Evolutionary conservation across 352 stramenopile species (phyloP).

Genomic region (Elongisporangium anandrum): DNA sequence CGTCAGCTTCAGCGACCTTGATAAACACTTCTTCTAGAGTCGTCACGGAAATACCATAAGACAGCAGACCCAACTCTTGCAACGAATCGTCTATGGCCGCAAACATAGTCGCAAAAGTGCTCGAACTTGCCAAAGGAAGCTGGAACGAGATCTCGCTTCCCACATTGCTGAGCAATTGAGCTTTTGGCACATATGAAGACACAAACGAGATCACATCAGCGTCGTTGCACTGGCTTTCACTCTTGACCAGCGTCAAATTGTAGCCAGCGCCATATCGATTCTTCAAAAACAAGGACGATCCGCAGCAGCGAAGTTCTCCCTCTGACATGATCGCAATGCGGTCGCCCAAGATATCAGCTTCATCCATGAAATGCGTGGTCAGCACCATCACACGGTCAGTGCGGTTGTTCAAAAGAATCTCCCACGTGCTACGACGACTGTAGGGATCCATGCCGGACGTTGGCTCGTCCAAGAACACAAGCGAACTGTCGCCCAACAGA

Average conservation of each 20-base stretch:
- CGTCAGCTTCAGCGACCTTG: conserved; percentile 49
- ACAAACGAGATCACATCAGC: conserved; percentile 33
- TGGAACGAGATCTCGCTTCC: conserved; percentile 71
- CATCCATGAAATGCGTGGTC: conserved; percentile 95
- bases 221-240: conserved; percentile 26
- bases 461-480: conserved; percentile 87
- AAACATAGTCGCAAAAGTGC: conserved; percentile 60
- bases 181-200: conserved; percentile 23
- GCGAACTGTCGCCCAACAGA: conserved; percentile 74
- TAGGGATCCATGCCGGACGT: conserved; percentile 95
- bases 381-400: conserved; percentile 71
- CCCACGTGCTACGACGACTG: conserved; percentile 89
- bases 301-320: conserved; percentile 47
- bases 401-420: conserved; percentile 50
- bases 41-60: conserved; percentile 77
- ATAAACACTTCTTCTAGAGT: conserved; percentile 82
- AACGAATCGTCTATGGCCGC: conserved; percentile 43
- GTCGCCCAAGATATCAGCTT: conserved; percentile 85
- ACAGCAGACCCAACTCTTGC: conserved; percentile 30
- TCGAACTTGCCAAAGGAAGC: conserved; percentile 42
- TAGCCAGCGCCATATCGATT: conserved; percentile 66
- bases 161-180: conserved; percentile 58
- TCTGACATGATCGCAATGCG: conserved; percentile 80
- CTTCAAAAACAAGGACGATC: conserved; percentile 79
- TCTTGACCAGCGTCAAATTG: conserved; percentile 64